Conservation (phyloP, 2,329 filamentous ascomycete genomes). For the Teratosphaeria gauchensis region DNA sequence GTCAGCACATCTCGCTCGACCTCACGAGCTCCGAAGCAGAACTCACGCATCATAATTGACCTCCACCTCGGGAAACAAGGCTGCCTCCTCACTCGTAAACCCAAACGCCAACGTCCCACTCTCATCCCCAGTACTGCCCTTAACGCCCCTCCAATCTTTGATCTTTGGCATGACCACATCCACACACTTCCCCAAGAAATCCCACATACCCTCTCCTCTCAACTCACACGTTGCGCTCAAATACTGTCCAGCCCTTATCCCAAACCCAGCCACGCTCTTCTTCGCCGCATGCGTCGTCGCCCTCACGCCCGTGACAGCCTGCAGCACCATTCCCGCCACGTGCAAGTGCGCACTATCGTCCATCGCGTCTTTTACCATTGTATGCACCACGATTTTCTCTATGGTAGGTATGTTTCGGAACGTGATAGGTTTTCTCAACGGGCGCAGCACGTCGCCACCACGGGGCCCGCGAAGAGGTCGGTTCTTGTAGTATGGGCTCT, state of each 20-base stretch:
- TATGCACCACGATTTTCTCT: slow-evolving; percentile 70
- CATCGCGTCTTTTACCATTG: slow-evolving; percentile 57
- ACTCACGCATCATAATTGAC: slow-evolving; percentile 84
- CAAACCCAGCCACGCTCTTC: slow-evolving; percentile 65
- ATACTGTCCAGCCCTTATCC: slow-evolving; percentile 59
- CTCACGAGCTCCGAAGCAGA: neutral
- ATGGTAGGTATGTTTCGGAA: slow-evolving; percentile 82
- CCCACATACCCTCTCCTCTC: slow-evolving; percentile 69
- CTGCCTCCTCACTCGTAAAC: slow-evolving; percentile 63
- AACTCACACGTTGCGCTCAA: slow-evolving; percentile 70
- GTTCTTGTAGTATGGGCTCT: slow-evolving; percentile 90
- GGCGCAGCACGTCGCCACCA: slow-evolving; percentile 61
- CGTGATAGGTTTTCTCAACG: slow-evolving; percentile 57
- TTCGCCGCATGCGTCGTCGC: slow-evolving; percentile 61
- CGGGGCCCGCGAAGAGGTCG: slow-evolving; percentile 74
- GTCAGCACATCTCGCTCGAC: neutral
- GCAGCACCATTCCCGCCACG: slow-evolving; percentile 72
- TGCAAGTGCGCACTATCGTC: slow-evolving; percentile 67
- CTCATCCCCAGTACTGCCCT: slow-evolving; percentile 68
- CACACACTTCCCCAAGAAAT: slow-evolving; percentile 83
- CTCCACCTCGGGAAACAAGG: slow-evolving; percentile 87
- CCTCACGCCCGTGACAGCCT: slow-evolving; percentile 73
- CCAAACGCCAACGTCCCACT: slow-evolving; percentile 83
- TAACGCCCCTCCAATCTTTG: slow-evolving; percentile 88
- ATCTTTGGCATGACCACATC: slow-evolving; percentile 88